Evolutionary conservation across 805 yeast genomes (phyloP), one percentile per base, ranked within the genome.

Genomic region (Lipomyces kockii): DNA sequence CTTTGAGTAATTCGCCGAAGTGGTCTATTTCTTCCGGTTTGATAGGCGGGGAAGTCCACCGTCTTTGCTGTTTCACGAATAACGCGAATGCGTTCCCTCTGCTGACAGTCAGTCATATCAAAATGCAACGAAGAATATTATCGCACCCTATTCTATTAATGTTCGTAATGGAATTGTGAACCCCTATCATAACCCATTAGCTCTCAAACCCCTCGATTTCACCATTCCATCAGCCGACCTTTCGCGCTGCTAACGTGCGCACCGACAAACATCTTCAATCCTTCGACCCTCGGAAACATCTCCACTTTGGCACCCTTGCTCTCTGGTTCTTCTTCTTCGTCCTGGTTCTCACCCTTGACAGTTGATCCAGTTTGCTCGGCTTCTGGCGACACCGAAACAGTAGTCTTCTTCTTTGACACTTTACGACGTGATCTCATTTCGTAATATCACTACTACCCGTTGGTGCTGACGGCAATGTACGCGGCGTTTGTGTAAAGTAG

Each of bases 1-100:
- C 79, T 63, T 83, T 79, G 76, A 97, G 92, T 25, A 86, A 80
- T 6, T 80, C 80, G 69, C 83, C 84, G 79, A 95, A 95, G 69
- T 86, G 85, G 2, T 76, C 77, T 11, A 89, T 88, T 76, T 91
- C 97, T 29, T 86, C 88, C 20, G 82, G 82, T 14, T 87, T 83
- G 69, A 88, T 85, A 67, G 86, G 89, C 22, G 97, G 94, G 1
- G 97, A 88, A 1, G 84, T 89, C 98, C 98, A 95, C 76, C 89
- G 86, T 69, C 97, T 84, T 39, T 97, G 98, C 62, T 91, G 89
- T 76, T 93, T 93, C 71, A 95, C 81, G 77, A 95, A 95, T 73
- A 95, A 79, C 0, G 98, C 98, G 82, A 95, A 92, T 58, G 96
- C 85, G 74, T 91, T 91, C 64, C 90, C 90, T 0, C 87, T 78